These are phyloP conservation scores for Agrostemma githago DNA, from an alignment of 148 eudicot genomes.

Conservation along the genomic window DNA sequence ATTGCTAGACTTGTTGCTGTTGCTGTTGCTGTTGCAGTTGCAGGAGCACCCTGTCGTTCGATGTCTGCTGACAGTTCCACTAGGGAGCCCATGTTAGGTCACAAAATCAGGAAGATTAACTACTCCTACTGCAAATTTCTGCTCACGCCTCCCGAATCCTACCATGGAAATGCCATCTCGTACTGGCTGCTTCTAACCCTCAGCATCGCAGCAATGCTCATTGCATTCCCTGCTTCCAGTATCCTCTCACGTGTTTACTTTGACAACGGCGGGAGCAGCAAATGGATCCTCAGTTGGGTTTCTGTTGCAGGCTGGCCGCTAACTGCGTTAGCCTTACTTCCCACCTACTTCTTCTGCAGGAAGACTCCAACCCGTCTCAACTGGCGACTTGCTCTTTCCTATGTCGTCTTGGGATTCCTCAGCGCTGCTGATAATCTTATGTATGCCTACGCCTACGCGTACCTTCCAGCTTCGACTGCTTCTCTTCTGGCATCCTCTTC, in stretches of 20 bases:
- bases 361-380: conserved; percentile 47
- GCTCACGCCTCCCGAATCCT: too few relatives aligned
- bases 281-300: conserved; percentile 82
- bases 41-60: too few relatives aligned
- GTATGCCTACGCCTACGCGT: conserved; percentile 85
- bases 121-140: too few relatives aligned
- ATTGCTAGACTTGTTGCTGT: too few relatives aligned
- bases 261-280: conserved; percentile 66
- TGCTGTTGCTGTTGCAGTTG: too few relatives aligned
- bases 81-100: too few relatives aligned
- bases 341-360: conserved; percentile 42
- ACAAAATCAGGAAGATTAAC: too few relatives aligned
- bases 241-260: conserved; percentile 64
- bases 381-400: conserved; percentile 46
- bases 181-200: conserved; percentile 63
- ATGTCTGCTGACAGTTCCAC: too few relatives aligned
- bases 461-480: conserved; percentile 87
- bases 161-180: conserved; percentile 12
- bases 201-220: conserved; percentile 53
- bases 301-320: conserved; percentile 86
- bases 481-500: conserved; percentile 76
- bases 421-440: conserved; percentile 75
- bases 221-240: conserved; percentile 81
- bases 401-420: conserved; percentile 52
- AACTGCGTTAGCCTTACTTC: conserved; percentile 41